Evolutionary conservation across 2,329 filamentous ascomycete species (phyloP).

Genomic region (Fonsecaea erecta): DNA sequence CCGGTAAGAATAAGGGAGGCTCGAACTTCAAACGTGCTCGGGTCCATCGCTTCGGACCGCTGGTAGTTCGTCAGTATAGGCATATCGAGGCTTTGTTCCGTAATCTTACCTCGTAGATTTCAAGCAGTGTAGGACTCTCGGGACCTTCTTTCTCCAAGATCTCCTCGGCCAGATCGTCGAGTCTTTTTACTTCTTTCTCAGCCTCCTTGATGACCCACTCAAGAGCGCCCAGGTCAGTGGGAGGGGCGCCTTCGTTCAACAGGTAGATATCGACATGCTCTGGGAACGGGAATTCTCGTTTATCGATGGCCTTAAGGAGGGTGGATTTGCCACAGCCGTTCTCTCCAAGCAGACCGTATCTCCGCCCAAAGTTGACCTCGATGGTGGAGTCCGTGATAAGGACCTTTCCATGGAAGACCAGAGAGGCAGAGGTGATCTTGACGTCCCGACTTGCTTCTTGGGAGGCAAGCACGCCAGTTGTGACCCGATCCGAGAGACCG

Average conservation of each 20-base stretch:
- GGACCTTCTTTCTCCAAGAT: constrained; percentile 91
- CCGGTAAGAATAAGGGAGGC: constrained; percentile 96
- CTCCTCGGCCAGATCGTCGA: constrained; percentile 87
- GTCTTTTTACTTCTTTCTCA: constrained; percentile 84
- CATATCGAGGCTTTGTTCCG: constrained; percentile 1
- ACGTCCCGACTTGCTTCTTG: constrained; percentile 85
- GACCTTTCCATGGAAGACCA: constrained; percentile 97
- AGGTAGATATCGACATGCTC: constrained; percentile 98
- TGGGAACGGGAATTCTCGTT: constrained; percentile 92
- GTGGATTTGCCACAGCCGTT: constrained; percentile 99
- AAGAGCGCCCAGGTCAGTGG: constrained; percentile 83
- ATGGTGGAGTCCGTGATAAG: constrained; percentile 92
- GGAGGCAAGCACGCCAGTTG: constrained; percentile 92
- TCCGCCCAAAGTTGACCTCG: constrained; percentile 88
- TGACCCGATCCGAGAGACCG: constrained; percentile 95
- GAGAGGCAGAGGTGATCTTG: constrained; percentile 90
- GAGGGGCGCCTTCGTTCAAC: constrained; percentile 93
- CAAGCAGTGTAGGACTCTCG: constrained; percentile 85
- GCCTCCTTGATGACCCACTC: constrained; percentile 98
- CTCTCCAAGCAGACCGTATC: constrained; percentile 94
- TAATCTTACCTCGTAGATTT: constrained; percentile 85
- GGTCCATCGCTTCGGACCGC: constrained; percentile 99
- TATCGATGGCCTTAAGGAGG: constrained; percentile 91
- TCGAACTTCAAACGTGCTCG: constrained; percentile 92
- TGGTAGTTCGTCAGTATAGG: constrained; percentile 48